Evolutionary conservation across 1,284 basidiomycete species (phyloP).

Genomic region (Singerocomus inundabilis): DNA sequence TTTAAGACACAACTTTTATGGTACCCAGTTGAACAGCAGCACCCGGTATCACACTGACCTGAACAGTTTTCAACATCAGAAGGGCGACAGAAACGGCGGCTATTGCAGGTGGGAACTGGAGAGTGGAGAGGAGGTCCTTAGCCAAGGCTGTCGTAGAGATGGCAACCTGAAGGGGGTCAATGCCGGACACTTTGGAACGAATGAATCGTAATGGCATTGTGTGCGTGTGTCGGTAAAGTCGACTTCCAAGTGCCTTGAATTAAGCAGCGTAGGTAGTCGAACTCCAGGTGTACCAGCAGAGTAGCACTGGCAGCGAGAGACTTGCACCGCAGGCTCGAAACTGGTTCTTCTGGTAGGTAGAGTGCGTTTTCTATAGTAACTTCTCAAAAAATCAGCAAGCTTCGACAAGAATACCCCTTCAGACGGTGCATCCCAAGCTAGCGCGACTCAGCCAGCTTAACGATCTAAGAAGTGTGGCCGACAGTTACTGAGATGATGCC

Average conservation of each 20-base stretch:
- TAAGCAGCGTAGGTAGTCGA: neutral
- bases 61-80: constrained; percentile 46
- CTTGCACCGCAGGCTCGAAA: neutral
- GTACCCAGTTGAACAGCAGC: neutral
- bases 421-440: neutral
- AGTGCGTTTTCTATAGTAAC: too few species aligned
- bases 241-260: neutral
- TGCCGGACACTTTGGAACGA: constrained; percentile 23
- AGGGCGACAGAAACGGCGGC: constrained; percentile 43
- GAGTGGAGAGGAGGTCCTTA: constrained; percentile 24
- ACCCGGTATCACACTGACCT: constrained; percentile 34
- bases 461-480: neutral
- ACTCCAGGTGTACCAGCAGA: neutral
- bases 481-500: neutral
- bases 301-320: too few species aligned
- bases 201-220: constrained; percentile 29
- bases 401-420: neutral
- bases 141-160: constrained; percentile 22
- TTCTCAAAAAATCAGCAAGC: neutral
- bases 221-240: neutral
- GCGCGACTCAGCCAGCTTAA: neutral
- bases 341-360: too few species aligned
- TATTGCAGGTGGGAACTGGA: constrained; percentile 45
- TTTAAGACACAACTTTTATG: neutral
- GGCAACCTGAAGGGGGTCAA: constrained; percentile 27